These are phyloP conservation scores for Claviceps sorghi DNA, from an alignment of 2,329 filamentous ascomycete species.

Conservation along the genomic window DNA sequence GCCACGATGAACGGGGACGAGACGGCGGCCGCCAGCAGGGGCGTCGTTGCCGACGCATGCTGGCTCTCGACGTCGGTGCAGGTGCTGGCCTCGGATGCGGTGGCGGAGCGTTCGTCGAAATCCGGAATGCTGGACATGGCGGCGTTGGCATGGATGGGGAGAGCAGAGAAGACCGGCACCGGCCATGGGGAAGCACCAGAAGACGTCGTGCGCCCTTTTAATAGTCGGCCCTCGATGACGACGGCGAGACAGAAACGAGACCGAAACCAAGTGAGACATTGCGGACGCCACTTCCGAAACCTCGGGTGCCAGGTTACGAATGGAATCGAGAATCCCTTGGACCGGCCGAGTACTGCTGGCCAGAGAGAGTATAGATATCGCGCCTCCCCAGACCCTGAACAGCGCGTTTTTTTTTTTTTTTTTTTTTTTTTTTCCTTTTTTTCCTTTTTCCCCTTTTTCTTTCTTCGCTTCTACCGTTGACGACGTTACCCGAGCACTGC, in stretches of 20 bases:
- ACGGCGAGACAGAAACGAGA: background rate
- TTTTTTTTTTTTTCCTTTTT: background rate
- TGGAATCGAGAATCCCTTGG: background rate
- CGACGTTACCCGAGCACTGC: no score
- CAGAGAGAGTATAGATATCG: background rate
- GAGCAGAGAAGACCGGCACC: background rate
- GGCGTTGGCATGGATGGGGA: background rate
- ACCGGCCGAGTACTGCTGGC: background rate
- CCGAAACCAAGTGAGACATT: background rate
- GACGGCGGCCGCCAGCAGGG: background rate
- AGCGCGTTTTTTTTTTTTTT: background rate
- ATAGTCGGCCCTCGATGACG: background rate
- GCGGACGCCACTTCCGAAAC: background rate
- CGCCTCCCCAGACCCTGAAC: background rate
- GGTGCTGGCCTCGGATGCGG: background rate
- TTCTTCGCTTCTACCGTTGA: no score
- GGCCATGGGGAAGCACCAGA: background rate
- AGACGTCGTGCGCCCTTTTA: background rate
- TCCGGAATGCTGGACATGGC: background rate
- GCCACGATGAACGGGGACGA: background rate
- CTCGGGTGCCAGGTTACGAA: background rate
- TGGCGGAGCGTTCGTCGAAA: background rate
- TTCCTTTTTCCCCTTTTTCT: background rate
- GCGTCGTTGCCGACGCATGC: background rate
- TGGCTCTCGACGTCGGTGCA: background rate